Conservation (phyloP, 805 yeast species). For the Candida sakaeoensis region DNA sequence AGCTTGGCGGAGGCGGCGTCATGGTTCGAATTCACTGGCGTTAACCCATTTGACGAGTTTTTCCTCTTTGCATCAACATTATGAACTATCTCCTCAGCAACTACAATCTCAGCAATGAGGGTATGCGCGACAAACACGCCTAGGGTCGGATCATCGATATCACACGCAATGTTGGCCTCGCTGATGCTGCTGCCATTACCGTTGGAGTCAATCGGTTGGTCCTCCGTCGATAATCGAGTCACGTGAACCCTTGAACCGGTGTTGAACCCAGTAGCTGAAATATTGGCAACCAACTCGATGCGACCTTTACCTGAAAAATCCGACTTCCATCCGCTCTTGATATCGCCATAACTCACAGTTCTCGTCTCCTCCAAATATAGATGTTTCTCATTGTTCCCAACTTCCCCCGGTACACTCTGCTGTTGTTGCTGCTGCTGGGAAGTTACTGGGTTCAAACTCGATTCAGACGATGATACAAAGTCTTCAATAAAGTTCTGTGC, state of each 20-base stretch:
- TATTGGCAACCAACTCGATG: constrained; percentile 74
- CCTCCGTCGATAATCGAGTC: constrained; percentile 38
- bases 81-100: constrained; percentile 81
- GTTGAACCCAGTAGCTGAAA: constrained; percentile 55
- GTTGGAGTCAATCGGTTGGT: constrained; percentile 17
- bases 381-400: constrained; percentile 18
- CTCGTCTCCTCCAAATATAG: constrained; percentile 70
- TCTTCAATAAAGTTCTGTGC: constrained; percentile 25
- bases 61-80: constrained; percentile 13
- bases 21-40: constrained; percentile 12
- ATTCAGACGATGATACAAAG: constrained; percentile 13
- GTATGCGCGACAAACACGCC: constrained; percentile 78
- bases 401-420: too few species aligned
- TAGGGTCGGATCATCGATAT: constrained; percentile 72
- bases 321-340: constrained; percentile 92
- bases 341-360: constrained; percentile 71
- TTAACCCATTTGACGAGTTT: constrained; percentile 4
- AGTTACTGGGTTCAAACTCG: neutral
- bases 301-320: constrained; percentile 78
- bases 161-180: constrained; percentile 66
- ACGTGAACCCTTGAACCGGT: constrained; percentile 50
- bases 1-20: constrained; percentile 9
- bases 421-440: constrained; percentile 2
- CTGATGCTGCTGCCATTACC: constrained; percentile 26
- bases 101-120: constrained; percentile 81